Evolutionary conservation across 176 grass and related monocot genomes (phyloP).

Genomic region (Hordeum marinum): DNA sequence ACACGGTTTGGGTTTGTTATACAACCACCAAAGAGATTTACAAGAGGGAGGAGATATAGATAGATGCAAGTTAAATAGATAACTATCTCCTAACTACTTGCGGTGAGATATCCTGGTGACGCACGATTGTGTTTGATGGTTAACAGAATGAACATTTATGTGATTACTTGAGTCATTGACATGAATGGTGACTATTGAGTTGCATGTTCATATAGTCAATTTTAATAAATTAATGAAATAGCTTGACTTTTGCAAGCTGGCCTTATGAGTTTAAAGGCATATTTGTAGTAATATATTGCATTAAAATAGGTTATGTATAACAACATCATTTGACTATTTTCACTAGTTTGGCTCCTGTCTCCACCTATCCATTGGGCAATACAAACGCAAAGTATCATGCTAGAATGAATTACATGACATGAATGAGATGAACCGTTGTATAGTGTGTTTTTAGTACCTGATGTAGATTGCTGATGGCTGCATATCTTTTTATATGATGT

Average conservation of each 20-base stretch:
- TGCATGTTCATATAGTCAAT: not conserved
- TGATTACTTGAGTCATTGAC: not conserved
- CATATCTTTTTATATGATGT: not conserved
- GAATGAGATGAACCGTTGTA: not conserved
- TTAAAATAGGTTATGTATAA: conserved; percentile 2
- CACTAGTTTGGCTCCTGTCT: not conserved
- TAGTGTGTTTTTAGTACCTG: not conserved
- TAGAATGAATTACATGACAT: not conserved
- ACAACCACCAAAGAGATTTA: too few species aligned
- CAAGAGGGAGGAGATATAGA: too few species aligned
- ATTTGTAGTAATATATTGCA: not conserved
- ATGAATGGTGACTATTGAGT: not conserved
- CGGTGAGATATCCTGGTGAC: too few species aligned
- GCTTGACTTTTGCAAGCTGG: not conserved
- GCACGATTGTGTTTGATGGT: too few species aligned
- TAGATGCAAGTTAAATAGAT: too few species aligned
- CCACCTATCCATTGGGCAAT: not conserved
- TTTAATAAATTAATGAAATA: not conserved
- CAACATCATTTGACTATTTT: not conserved
- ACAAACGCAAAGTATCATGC: not conserved
- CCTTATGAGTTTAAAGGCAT: not conserved
- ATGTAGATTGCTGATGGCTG: not conserved
- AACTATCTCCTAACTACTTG: too few species aligned
- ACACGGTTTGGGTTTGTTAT: too few species aligned
- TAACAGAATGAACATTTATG: not conserved